Conservation (phyloP, 495 filamentous ascomycete genomes). For the Sordaria brevicollis region DNA sequence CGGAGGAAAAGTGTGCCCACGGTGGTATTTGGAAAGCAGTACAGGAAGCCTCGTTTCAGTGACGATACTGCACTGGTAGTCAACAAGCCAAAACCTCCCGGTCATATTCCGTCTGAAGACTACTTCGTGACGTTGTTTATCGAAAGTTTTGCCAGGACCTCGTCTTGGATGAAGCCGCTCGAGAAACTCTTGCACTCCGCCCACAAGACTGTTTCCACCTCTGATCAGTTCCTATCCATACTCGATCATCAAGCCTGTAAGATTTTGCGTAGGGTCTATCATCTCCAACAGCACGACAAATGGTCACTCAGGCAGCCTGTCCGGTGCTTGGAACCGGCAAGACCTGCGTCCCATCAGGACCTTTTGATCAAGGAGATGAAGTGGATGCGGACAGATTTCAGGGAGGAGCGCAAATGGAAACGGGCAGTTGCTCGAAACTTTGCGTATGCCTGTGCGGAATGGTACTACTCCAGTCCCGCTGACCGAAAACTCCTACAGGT, state of each 20-base stretch:
- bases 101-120: conserved; percentile 42
- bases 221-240: conserved; percentile 63
- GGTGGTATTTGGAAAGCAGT: conserved; percentile 66
- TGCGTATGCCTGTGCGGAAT: conserved; percentile 73
- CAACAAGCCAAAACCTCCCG: conserved; percentile 24
- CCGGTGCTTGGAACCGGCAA: conserved; percentile 63
- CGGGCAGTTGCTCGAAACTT: conserved; percentile 64
- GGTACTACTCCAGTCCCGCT: conserved; percentile 51
- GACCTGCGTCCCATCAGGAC: conserved; percentile 71
- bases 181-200: conserved; percentile 61
- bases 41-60: conserved; percentile 10
- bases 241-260: conserved; percentile 77
- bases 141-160: conserved; percentile 51
- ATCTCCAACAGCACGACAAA: conserved; percentile 74
- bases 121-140: conserved; percentile 79
- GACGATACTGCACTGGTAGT: conserved; percentile 22
- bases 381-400: conserved; percentile 95
- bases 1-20: conserved; percentile 60
- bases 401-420: conserved; percentile 92
- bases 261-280: conserved; percentile 73
- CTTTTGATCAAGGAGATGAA: conserved; percentile 82
- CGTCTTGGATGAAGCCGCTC: conserved; percentile 50
- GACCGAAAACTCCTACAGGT: conserved; percentile 58
- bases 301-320: conserved; percentile 87
- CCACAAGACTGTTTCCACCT: conserved; percentile 71